These are phyloP conservation scores for Termitomyces sp. DNA, from an alignment of 768 basidiomycete genomes.

Conservation along the genomic window DNA sequence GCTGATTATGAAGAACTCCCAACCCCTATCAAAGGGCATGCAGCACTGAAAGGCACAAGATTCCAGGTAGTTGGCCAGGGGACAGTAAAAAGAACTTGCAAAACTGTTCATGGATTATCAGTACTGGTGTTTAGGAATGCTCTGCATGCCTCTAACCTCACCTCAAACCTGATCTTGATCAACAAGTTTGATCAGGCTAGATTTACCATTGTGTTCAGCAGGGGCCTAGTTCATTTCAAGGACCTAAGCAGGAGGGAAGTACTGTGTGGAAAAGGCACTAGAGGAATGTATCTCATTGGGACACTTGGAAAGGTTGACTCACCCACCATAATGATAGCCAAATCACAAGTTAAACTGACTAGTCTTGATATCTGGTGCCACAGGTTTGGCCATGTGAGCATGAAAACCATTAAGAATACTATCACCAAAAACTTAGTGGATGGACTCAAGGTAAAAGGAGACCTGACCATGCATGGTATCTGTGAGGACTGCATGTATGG, in stretches of 20 bases:
- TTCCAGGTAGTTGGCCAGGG: too few species aligned
- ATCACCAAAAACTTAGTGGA: slow-evolving; percentile 10
- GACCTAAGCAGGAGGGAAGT: neutral
- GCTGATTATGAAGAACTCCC: too few species aligned
- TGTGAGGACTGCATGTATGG: slow-evolving; percentile 7
- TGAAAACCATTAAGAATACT: slow-evolving; percentile 10
- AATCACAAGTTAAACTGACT: slow-evolving; percentile 13
- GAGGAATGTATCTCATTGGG: neutral
- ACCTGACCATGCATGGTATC: neutral
- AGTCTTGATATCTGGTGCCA: slow-evolving; percentile 21
- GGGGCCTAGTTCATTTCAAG: too few species aligned
- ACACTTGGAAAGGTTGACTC: neutral
- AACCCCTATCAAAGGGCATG: too few species aligned
- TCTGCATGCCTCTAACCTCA: neutral
- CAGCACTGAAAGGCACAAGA: too few species aligned
- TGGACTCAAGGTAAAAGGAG: slow-evolving; percentile 14
- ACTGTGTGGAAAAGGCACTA: neutral
- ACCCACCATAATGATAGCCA: slow-evolving; percentile 1
- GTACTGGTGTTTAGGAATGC: too few species aligned
- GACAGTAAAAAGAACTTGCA: too few species aligned
- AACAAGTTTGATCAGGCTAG: neutral
- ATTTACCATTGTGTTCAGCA: too few species aligned
- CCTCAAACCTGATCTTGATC: neutral
- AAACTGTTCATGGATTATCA: too few species aligned
- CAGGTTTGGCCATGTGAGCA: slow-evolving; percentile 15